phyloP scores from a whole-genome alignment of 108 stramenopile species.

The Pelagomonas calceolata region DNA sequence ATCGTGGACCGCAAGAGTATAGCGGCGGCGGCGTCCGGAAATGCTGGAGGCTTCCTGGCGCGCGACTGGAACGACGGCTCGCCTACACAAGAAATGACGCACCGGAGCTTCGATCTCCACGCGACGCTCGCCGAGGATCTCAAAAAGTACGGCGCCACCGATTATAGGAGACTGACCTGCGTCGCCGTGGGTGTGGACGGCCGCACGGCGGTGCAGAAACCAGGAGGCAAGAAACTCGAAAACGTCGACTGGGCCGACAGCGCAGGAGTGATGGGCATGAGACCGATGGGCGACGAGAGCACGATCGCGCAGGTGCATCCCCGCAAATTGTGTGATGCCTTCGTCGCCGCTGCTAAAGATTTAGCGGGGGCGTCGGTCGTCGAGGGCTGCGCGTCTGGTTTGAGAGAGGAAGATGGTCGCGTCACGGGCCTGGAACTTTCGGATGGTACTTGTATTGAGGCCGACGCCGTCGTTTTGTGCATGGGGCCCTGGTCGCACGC shows the following conservation, averaged over 20 bases:
- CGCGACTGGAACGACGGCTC: conserved; percentile 52
- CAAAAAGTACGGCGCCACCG: conserved; percentile 22
- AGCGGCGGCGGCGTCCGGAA: conserved; percentile 53
- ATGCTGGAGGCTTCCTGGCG: conserved; percentile 70
- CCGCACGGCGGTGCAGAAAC: conserved; percentile 16
- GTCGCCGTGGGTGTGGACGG: conserved; percentile 32
- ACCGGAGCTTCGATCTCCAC: conserved; percentile 64
- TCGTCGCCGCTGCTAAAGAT: conserved; percentile 33
- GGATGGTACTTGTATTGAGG: conserved; percentile 34
- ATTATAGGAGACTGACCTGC: conserved; percentile 50
- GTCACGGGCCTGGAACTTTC: conserved; percentile 29
- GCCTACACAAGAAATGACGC: conserved; percentile 35
- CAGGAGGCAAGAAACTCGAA: conserved; percentile 33
- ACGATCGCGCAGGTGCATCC: conserved; percentile 67
- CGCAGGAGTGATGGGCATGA: conserved; percentile 30
- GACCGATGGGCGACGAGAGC: conserved; percentile 28
- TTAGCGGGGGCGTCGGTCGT: conserved; percentile 30
- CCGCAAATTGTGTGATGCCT: conserved; percentile 35
- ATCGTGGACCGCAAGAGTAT: conserved; percentile 50
- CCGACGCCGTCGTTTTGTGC: conserved; percentile 41
- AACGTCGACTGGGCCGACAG: conserved; percentile 45
- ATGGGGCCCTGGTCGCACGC: conserved; percentile 48
- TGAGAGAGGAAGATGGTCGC: conserved; percentile 14
- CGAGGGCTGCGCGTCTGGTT: conserved; percentile 30
- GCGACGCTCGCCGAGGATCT: conserved; percentile 43